Percentiles rank a stretch among this genome's conserved stretches.
Evolutionary conservation across 2,329 filamentous ascomycete species (phyloP).

Genomic region (Xylogone sp.): DNA sequence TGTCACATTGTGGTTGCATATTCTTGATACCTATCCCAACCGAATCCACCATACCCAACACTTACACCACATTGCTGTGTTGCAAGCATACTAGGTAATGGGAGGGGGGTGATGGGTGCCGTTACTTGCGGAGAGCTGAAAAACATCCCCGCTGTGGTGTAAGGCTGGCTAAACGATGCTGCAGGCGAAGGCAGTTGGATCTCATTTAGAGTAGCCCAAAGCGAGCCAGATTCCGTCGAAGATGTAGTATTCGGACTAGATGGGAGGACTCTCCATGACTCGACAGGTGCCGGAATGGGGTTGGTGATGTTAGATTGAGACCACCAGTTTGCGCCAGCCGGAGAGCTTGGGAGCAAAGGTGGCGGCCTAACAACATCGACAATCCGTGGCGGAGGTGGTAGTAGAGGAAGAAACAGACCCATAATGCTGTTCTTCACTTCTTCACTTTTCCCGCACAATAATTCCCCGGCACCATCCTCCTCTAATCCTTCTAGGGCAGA

Average conservation of each 20-base stretch:
- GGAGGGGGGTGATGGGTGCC: slow-evolving; percentile 70
- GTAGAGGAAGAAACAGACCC: slow-evolving; percentile 78
- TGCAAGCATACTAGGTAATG: slow-evolving; percentile 82
- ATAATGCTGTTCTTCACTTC: slow-evolving; percentile 88
- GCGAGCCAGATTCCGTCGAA: slow-evolving; percentile 66
- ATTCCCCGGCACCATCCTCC: slow-evolving; percentile 91
- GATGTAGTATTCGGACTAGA: slow-evolving; percentile 81
- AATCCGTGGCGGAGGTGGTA: slow-evolving; percentile 81
- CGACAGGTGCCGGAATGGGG: slow-evolving; percentile 66
- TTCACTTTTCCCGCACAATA: slow-evolving; percentile 86
- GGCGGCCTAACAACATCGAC: slow-evolving; percentile 86
- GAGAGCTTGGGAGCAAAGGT: slow-evolving; percentile 76
- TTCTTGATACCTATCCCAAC: slow-evolving; percentile 83
- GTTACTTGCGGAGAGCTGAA: slow-evolving; percentile 76
- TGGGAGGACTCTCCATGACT: slow-evolving; percentile 86
- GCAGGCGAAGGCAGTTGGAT: slow-evolving; percentile 74
- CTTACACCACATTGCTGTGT: slow-evolving; percentile 79
- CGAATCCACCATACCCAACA: slow-evolving; percentile 72
- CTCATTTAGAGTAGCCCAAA: slow-evolving; percentile 78
- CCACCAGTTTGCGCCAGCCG: slow-evolving; percentile 74
- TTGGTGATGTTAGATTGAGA: slow-evolving; percentile 64
- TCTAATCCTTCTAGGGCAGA: slow-evolving; percentile 91
- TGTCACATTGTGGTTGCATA: slow-evolving; percentile 86
- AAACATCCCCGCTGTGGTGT: slow-evolving; percentile 68
- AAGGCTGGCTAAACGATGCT: slow-evolving; percentile 75